These are phyloP conservation scores for Candida arabinofermentans DNA, from an alignment of 805 yeast genomes.

Conservation along the genomic window DNA sequence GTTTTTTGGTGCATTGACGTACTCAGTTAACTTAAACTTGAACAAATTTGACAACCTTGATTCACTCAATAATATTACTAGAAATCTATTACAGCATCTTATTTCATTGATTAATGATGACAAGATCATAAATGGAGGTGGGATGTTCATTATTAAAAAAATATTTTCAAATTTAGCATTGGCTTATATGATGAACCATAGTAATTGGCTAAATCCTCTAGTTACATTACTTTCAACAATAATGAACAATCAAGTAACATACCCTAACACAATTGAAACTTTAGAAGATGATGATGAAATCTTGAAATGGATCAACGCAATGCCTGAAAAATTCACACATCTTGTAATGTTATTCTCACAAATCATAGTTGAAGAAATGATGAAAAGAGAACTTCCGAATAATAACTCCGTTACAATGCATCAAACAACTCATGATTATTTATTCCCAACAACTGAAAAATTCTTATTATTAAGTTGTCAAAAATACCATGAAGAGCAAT, in stretches of 20 bases:
- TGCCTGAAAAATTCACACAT: conserved; percentile 6
- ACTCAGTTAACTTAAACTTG: conserved; percentile 54
- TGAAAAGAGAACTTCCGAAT: conserved; percentile 32
- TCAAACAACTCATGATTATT: conserved; percentile 30
- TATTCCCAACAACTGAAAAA: conserved; percentile 32
- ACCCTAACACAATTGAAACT: neutral
- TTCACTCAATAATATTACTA: conserved; percentile 5
- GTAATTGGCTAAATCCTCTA: conserved; percentile 40
- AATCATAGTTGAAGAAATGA: conserved; percentile 49
- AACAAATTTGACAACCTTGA: conserved; percentile 9
- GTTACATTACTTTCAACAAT: conserved; percentile 20
- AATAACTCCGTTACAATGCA: conserved; percentile 32
- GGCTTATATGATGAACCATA: conserved; percentile 38
- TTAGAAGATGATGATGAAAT: conserved; percentile 3
- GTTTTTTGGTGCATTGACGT: conserved; percentile 81
- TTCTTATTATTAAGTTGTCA: conserved; percentile 15
- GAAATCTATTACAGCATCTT: conserved; percentile 11
- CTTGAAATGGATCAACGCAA: neutral
- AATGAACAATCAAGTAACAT: conserved; percentile 1
- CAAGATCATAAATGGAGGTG: conserved; percentile 14
- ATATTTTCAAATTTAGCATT: conserved; percentile 52
- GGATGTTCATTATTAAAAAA: conserved; percentile 50
- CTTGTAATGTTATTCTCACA: conserved; percentile 36
- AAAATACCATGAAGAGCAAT: conserved; percentile 1
- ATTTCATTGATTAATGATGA: conserved; percentile 11